A percentile compares a stretch with the other conserved stretches of the same genome.
phyloP scores from a whole-genome alignment of 352 stramenopile species.

The Globisporangium alternatum region DNA sequence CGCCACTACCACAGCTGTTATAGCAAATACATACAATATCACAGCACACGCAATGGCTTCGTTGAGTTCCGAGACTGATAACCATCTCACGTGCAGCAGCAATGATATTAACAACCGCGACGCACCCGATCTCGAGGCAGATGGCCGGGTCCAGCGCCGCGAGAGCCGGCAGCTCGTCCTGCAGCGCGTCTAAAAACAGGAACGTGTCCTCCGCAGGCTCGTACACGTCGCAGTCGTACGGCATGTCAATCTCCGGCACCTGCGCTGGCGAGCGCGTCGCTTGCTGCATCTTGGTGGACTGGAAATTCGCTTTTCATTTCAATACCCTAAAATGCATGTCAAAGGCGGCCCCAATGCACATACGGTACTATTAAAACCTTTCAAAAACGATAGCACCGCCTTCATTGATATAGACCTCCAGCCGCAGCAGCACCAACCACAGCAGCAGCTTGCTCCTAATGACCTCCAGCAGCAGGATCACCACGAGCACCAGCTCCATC shows the following conservation, averaged over 20 bases:
- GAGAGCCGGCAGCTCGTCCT: constrained; percentile 79
- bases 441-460: too few relatives aligned
- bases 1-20: constrained; percentile 58
- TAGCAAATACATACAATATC: not conserved
- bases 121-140: constrained; percentile 88
- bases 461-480: too few relatives aligned
- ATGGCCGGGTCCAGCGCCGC: constrained; percentile 52
- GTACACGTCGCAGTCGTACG: constrained; percentile 92
- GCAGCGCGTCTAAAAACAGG: constrained; percentile 94
- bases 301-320: too few relatives aligned
- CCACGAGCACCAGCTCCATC: too few relatives aligned
- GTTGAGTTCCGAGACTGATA: too few relatives aligned
- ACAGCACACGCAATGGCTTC: not conserved
- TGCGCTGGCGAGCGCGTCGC: constrained; percentile 22
- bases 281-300: not conserved
- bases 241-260: constrained; percentile 71
- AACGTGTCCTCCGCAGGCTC: constrained; percentile 98
- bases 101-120: not conserved
- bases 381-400: too few relatives aligned
- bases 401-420: too few relatives aligned
- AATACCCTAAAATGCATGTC: too few relatives aligned
- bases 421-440: too few relatives aligned
- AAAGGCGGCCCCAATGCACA: too few relatives aligned
- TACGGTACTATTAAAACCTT: too few relatives aligned
- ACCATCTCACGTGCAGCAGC: too few relatives aligned